Conservation (phyloP, 495 filamentous ascomycete genomes). For the Penicillium fimorum region DNA sequence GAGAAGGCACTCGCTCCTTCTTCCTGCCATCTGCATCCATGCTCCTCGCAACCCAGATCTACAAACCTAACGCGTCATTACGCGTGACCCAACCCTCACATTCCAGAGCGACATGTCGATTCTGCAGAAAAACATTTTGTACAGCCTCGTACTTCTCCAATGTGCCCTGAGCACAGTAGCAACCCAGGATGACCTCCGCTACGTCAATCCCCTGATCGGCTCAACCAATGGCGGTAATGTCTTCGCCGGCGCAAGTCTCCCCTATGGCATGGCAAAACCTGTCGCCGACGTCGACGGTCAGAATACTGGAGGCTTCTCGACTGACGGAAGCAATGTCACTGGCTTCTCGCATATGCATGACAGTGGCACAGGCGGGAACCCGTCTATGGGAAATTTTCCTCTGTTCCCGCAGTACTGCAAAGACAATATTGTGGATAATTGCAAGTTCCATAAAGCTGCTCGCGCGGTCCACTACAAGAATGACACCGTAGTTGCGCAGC, state of each 20-base stretch:
- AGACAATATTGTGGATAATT: slow-evolving; percentile 59
- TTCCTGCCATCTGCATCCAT: neutral
- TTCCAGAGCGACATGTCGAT: slow-evolving; percentile 6
- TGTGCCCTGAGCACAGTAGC: slow-evolving; percentile 5
- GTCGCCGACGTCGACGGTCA: slow-evolving; percentile 66
- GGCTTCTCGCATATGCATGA: slow-evolving; percentile 68
- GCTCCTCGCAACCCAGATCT: neutral
- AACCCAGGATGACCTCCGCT: slow-evolving; percentile 26
- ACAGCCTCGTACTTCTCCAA: slow-evolving; percentile 7
- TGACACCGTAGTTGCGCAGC: slow-evolving; percentile 56
- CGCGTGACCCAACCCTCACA: neutral
- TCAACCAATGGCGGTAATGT: slow-evolving; percentile 62
- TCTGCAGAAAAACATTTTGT: neutral
- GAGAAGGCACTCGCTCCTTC: neutral
- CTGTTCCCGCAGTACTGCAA: slow-evolving; percentile 66
- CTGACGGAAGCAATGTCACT: slow-evolving; percentile 60
- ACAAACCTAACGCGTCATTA: neutral
- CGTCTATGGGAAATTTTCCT: slow-evolving; percentile 70
- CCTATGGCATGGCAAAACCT: slow-evolving; percentile 73
- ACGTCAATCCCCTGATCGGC: slow-evolving; percentile 55
- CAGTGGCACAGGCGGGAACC: slow-evolving; percentile 64
- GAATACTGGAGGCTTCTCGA: slow-evolving; percentile 70
- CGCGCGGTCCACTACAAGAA: slow-evolving; percentile 47
- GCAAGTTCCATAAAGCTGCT: slow-evolving; percentile 54
- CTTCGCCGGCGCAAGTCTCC: slow-evolving; percentile 70